These are phyloP conservation scores for Neocucurbitaria cava DNA, from an alignment of 2,329 filamentous ascomycete species.

Conservation along the genomic window DNA sequence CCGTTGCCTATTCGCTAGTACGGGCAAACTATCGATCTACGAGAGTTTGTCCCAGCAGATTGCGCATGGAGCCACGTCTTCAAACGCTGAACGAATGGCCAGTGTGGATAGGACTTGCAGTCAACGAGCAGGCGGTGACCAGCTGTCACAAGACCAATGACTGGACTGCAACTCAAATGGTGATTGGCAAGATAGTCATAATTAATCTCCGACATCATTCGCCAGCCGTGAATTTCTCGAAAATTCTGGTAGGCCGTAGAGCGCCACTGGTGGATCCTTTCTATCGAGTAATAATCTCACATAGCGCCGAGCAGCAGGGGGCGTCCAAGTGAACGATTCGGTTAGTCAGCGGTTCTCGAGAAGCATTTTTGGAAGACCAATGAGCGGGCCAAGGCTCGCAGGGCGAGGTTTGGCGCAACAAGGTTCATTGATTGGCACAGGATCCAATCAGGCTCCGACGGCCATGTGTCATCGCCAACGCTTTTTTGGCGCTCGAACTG, in stretches of 20 bases:
- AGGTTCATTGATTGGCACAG: slow-evolving; percentile 13
- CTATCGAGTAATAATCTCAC: slow-evolving; percentile 21
- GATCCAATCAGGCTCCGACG: slow-evolving; percentile 28
- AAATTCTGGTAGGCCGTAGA: slow-evolving; percentile 37
- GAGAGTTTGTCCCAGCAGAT: slow-evolving; percentile 15
- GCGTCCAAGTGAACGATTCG: slow-evolving; percentile 14
- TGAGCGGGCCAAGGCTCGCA: slow-evolving; percentile 18
- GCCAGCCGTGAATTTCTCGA: slow-evolving; percentile 38
- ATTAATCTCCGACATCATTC: slow-evolving; percentile 44
- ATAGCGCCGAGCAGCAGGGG: slow-evolving; percentile 8
- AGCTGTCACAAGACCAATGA: slow-evolving; percentile 32
- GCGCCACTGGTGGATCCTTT: slow-evolving; percentile 33
- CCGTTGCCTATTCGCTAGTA: background rate
- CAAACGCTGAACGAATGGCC: slow-evolving; percentile 14
- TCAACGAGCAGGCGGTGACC: slow-evolving; percentile 24
- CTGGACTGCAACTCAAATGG: slow-evolving; percentile 19
- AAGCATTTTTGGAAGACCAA: slow-evolving; percentile 39
- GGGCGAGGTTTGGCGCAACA: slow-evolving; percentile 23
- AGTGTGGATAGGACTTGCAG: slow-evolving; percentile 18
- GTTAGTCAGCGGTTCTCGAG: slow-evolving; percentile 38
- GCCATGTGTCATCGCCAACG: slow-evolving; percentile 44
- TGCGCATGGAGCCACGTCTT: slow-evolving; percentile 38
- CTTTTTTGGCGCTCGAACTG: slow-evolving; percentile 31
- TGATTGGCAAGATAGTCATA: slow-evolving; percentile 39
- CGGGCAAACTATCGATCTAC: slow-evolving; percentile 4